A percentile compares a stretch with the other conserved stretches of the same genome.
Conservation (phyloP, 768 basidiomycete genomes). For the Phylloporus sp. region DNA sequence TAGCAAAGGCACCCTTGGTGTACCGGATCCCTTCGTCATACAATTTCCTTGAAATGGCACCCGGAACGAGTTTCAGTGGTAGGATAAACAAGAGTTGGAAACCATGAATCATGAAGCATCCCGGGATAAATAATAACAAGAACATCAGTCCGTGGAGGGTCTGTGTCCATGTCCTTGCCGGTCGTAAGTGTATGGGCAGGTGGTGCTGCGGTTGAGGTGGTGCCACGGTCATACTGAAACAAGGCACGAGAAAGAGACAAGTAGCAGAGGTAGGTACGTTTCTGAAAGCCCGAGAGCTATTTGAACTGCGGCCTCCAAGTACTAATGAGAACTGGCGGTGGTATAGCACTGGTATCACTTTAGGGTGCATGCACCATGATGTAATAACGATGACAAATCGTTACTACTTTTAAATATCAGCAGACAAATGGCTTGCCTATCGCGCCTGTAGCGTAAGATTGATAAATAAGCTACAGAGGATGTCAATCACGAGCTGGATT, state of each 20-base stretch:
- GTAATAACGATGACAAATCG: constrained; percentile 18
- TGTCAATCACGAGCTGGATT: no score
- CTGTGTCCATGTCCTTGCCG: constrained; percentile 51
- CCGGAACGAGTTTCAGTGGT: constrained; percentile 64
- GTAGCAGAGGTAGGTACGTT: not conserved
- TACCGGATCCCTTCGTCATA: constrained; percentile 73
- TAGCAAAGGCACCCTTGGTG: constrained; percentile 81
- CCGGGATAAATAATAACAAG: constrained; percentile 54
- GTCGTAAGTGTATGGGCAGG: constrained; percentile 52
- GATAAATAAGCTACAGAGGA: no score
- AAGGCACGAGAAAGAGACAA: not conserved
- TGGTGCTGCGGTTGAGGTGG: constrained; percentile 31
- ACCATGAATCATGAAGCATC: constrained; percentile 64
- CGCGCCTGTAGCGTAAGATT: no score
- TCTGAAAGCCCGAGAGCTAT: constrained; percentile 8
- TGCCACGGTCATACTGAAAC: constrained; percentile 23
- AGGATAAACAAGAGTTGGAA: constrained; percentile 72
- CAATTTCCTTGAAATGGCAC: constrained; percentile 46
- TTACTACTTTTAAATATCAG: not conserved
- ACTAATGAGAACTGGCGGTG: not conserved
- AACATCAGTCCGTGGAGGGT: constrained; percentile 49
- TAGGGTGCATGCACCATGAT: not conserved
- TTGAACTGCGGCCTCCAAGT: constrained; percentile 7
- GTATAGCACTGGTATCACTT: not conserved
- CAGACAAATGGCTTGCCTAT: not conserved